Evolutionary conservation across 805 yeast genomes (phyloP).

Genomic region (Candida yuanshanica): DNA sequence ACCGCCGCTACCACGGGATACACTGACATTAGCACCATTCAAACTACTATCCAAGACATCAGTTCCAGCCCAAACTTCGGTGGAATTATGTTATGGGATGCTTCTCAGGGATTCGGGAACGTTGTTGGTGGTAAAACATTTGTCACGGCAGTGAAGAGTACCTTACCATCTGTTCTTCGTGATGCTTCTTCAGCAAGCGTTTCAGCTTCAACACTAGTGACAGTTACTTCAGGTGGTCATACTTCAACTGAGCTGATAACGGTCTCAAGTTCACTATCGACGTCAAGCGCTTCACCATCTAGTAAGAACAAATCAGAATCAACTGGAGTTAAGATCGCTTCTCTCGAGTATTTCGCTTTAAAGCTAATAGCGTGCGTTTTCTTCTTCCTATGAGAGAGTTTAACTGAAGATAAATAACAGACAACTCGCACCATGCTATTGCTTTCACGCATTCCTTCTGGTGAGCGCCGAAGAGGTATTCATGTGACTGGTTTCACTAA

Average conservation of each 20-base stretch:
- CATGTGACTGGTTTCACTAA: too few relatives aligned
- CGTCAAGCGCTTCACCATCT: too few relatives aligned
- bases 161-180: neutral
- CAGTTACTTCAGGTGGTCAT: neutral
- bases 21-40: constrained; percentile 30
- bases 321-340: too few relatives aligned
- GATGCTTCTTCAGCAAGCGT: neutral
- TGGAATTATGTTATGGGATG: constrained; percentile 72
- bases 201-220: neutral
- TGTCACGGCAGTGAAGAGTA: neutral
- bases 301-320: too few relatives aligned
- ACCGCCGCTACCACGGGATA: constrained; percentile 53
- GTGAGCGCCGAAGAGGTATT: too few relatives aligned
- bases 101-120: constrained; percentile 49
- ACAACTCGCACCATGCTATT: too few relatives aligned
- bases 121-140: constrained; percentile 17
- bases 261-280: too few relatives aligned
- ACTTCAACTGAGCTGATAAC: neutral
- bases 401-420: too few relatives aligned
- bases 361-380: too few relatives aligned
- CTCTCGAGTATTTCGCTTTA: too few relatives aligned
- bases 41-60: constrained; percentile 15
- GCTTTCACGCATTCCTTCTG: too few relatives aligned
- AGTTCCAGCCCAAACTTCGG: constrained; percentile 40
- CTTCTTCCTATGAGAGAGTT: too few relatives aligned